Conservation (phyloP, 306 rosid species). For the Cicer bijugum region DNA sequence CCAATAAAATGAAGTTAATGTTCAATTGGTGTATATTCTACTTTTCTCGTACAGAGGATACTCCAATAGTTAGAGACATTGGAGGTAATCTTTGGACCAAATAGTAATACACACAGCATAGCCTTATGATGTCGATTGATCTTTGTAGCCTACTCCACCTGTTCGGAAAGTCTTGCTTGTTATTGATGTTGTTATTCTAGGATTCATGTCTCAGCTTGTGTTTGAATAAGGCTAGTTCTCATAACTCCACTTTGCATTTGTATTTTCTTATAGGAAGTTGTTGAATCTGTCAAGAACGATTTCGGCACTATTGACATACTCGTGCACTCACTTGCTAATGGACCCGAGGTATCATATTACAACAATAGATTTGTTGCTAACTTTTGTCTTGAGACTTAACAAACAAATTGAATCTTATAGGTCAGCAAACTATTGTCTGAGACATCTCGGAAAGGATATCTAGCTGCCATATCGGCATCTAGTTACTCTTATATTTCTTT, state of each 20-base stretch:
- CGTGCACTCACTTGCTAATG: conserved; percentile 99
- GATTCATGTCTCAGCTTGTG: background rate
- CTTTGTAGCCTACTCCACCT: background rate
- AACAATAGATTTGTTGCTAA: conserved; percentile 2
- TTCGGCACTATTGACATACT: conserved; percentile 95
- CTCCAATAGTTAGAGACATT: too few relatives aligned
- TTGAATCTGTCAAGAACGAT: conserved; percentile 82
- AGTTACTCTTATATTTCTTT: conserved; percentile 92
- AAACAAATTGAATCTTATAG: conserved; percentile 49
- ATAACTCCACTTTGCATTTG: conserved; percentile 20
- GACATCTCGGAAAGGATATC: conserved; percentile 96
- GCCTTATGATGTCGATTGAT: background rate
- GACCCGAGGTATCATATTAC: conserved; percentile 75
- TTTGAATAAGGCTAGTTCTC: background rate
- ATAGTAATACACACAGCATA: too few relatives aligned
- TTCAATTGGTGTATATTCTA: too few relatives aligned
- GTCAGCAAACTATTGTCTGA: conserved; percentile 88
- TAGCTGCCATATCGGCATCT: conserved; percentile 94
- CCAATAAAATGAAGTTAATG: background rate
- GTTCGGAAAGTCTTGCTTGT: background rate
- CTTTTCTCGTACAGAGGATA: too few relatives aligned
- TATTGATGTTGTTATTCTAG: background rate
- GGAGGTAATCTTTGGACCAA: too few relatives aligned
- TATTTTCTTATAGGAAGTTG: conserved; percentile 75
- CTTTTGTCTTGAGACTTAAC: conserved; percentile 10